A percentile compares a stretch with the other conserved stretches of the same genome.
These are phyloP conservation scores for Lentinus brumalis DNA, from an alignment of 768 basidiomycete genomes.

Conservation along the genomic window DNA sequence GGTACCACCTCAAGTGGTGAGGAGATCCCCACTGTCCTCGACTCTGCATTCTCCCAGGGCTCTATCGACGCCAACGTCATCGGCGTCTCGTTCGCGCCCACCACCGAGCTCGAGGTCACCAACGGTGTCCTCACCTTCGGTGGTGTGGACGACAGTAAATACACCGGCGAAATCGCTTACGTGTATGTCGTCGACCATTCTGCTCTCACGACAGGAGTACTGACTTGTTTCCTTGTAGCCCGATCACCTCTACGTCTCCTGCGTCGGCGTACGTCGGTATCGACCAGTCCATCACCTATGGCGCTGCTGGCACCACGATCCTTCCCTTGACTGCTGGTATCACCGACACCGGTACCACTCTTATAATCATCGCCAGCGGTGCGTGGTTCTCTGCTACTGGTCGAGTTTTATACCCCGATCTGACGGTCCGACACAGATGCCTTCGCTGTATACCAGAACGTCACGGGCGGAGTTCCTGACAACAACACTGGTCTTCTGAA, in stretches of 20 bases:
- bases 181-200: constrained; percentile 26
- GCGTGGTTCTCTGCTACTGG: neutral
- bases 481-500: constrained; percentile 25
- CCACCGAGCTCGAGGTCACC: constrained; percentile 24
- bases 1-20: constrained; percentile 25
- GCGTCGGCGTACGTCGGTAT: constrained; percentile 38
- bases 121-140: constrained; percentile 44
- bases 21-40: constrained; percentile 40
- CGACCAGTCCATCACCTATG: constrained; percentile 36
- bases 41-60: constrained; percentile 35
- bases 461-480: constrained; percentile 30
- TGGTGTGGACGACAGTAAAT: constrained; percentile 35
- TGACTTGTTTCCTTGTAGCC: constrained; percentile 14
- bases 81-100: constrained; percentile 37
- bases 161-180: constrained; percentile 33
- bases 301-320: constrained; percentile 27
- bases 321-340: constrained; percentile 34
- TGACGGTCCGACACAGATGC: constrained; percentile 20
- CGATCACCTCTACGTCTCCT: constrained; percentile 36
- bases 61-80: constrained; percentile 29
- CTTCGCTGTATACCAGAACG: constrained; percentile 24
- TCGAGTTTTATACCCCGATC: too few relatives aligned
- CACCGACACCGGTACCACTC: constrained; percentile 42
- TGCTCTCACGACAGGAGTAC: neutral
- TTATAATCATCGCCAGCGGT: constrained; percentile 36